Percentiles rank a stretch among this genome's conserved stretches.
Conservation (phyloP, 2,329 filamentous ascomycete genomes). For the Ustulina deusta region DNA sequence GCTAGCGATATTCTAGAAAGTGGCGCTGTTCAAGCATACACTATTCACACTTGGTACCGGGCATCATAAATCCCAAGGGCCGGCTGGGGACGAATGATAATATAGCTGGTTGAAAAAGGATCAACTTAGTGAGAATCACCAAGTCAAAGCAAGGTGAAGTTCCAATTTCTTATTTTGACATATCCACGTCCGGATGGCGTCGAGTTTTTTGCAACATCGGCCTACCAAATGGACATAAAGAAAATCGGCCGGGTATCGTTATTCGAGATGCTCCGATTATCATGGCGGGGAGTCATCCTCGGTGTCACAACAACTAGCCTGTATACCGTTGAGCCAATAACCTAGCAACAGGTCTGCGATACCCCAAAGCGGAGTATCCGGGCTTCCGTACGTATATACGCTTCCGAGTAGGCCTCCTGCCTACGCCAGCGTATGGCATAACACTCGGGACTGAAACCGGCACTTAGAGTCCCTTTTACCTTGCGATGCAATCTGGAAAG, state of each 20-base stretch:
- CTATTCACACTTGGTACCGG: background rate
- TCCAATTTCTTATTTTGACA: background rate
- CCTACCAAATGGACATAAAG: background rate
- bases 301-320: too few relatives aligned
- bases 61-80: background rate
- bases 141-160: background rate
- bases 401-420: too few relatives aligned
- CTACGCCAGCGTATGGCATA: too few relatives aligned
- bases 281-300: constrained; percentile 17
- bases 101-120: background rate
- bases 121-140: too few relatives aligned
- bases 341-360: too few relatives aligned
- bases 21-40: background rate
- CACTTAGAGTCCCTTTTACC: background rate
- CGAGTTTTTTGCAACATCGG: too few relatives aligned
- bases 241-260: background rate
- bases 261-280: constrained; percentile 17
- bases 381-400: too few relatives aligned
- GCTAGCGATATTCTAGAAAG: background rate
- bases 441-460: constrained; percentile 16
- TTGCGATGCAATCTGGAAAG: background rate
- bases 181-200: background rate
- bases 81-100: background rate
- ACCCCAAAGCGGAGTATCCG: too few relatives aligned
- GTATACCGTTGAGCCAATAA: too few relatives aligned